phyloP scores from a whole-genome alignment of 192 early-diverging fungal genomes.

The Linnemannia hyalina region DNA sequence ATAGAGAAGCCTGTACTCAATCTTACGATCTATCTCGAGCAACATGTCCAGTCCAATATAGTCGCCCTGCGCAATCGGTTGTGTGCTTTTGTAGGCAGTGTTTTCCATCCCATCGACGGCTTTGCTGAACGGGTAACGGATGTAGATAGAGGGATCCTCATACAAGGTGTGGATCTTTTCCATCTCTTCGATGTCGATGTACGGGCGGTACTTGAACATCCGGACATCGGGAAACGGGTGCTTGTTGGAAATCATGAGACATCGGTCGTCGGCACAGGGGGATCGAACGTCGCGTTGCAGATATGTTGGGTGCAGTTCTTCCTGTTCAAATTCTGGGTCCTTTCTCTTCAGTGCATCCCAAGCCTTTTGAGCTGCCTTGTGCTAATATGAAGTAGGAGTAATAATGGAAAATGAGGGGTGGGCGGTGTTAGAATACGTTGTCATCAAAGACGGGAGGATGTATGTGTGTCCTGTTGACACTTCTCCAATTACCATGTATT shows the following conservation, averaged over 20 bases:
- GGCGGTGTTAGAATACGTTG: no score
- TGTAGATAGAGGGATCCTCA: constrained; percentile 49
- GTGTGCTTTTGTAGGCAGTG: constrained; percentile 60
- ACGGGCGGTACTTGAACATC: constrained; percentile 63
- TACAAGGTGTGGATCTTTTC: constrained; percentile 62
- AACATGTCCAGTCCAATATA: constrained; percentile 71
- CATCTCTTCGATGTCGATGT: constrained; percentile 61
- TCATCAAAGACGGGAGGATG: no score
- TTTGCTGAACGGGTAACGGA: constrained; percentile 57
- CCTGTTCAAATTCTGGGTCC: constrained; percentile 43
- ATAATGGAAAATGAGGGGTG: background rate
- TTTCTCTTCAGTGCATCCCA: constrained; percentile 49
- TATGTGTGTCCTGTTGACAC: background rate
- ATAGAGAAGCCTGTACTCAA: constrained; percentile 43
- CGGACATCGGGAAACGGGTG: constrained; percentile 60
- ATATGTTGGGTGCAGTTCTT: constrained; percentile 58
- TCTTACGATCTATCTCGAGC: constrained; percentile 54
- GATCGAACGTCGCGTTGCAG: constrained; percentile 60
- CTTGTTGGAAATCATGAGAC: constrained; percentile 67
- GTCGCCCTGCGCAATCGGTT: constrained; percentile 61
- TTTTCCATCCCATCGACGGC: constrained; percentile 66
- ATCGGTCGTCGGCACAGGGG: constrained; percentile 65
- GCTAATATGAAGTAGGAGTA: constrained; percentile 21
- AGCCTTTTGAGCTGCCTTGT: constrained; percentile 58
- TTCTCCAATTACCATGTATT: constrained; percentile 56